Base-by-base conservation (phyloP, 202 grass and related monocot species). In the Panicum hallii region DNA sequence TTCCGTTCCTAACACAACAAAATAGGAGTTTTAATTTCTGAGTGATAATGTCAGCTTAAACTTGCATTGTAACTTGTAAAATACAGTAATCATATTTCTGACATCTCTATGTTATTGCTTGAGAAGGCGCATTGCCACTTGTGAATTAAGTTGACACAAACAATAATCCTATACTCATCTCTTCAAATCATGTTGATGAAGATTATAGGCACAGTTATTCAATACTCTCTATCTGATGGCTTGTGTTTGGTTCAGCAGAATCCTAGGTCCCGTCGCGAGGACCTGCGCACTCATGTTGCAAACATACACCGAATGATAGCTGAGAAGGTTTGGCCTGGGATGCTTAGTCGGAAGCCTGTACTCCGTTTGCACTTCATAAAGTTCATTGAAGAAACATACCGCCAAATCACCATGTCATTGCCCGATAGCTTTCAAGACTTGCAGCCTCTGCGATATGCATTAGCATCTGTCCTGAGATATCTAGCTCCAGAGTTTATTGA, bases 261-360 rank as follows among this genome's bases (percentile, higher is more conserved):
- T 86, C 88, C 91, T 79, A 95, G 84, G 82, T 91, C 84, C 11
- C 93, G 97, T 40, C 93, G 91, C 80, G 93, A 96, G 72, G 97
- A 96, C 82, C 75, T 94, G 55, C 91, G 90, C 30, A 94, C 91
- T 69, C 97, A 99, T 55, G 87, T 94, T 76, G 86, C 93, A 56
- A 96, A 96, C 84, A 88, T 99, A 84, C 83, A 94, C 66, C 91
- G 93, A 32, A 99, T 92, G 90, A 96, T 99, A 63, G 91, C 96
- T 81, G 96, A 96, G 75, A 99, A 99, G 84, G 83, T 99, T 74
- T 99, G 96, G 93, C 96, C 93, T 26, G 90, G 93, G 75, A 99
- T 92, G 93, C 91, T 99, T 87, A 86, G 47, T 74, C 88, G 89
- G 69, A 99, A 96, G 69, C 87, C 87, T 89, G 75, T 99, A 68